Evolutionary conservation across 352 stramenopile genomes (phyloP), one percentile per base, ranked within the genome.

Genomic region (Phytophthora nicotianae): DNA sequence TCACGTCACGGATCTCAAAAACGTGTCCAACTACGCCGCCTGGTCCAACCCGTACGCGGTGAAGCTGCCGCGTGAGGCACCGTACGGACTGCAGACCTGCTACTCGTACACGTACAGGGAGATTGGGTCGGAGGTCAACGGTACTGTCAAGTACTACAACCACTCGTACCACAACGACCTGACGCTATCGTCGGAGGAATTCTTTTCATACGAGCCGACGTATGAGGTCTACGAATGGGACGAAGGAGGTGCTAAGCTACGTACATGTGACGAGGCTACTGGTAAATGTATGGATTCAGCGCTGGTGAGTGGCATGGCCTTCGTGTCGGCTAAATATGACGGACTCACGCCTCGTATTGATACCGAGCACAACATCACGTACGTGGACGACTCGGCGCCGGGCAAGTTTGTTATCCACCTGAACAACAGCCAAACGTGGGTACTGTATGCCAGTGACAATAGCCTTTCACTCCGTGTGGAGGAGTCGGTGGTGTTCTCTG

Each of bases 31-130:
- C 26, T 75, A 79, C 50, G 72, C 77, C 4, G 81, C 72, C 7
- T 93, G 79, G 70, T 65, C 77, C 6, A 89, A 90, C 62, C 82
- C 84, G 41, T 93, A 90, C 60, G 76, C 80, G 1, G 46, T 93
- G 24, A 83, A 80, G 52, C 49, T 89, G 13, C 75, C 75, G 7
- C 53, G 69, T n/a, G 69, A 69, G 10, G 65, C 65, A 2, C 82
- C 82, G 14, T 89, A 69, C 42, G 82, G 82, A 4, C 16, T 91
- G 8, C 74, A 86, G 48, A 65, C 68, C 0, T 86, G 68, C 49
- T 91, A 89, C 56, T 85, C 82, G 51, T 83, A 83, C 64, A 75
- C 70, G 43, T 85, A 89, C 59, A 77, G 80, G 16, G 10, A 74
- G n/a, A 79, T 82, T 21, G 75, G 70, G 2, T 60, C 62, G 2